A percentile compares a stretch with the other conserved stretches of the same genome.
These are phyloP conservation scores for Ottelia alismoides DNA, from an alignment of 106 monocot genomes.

Conservation along the genomic window DNA sequence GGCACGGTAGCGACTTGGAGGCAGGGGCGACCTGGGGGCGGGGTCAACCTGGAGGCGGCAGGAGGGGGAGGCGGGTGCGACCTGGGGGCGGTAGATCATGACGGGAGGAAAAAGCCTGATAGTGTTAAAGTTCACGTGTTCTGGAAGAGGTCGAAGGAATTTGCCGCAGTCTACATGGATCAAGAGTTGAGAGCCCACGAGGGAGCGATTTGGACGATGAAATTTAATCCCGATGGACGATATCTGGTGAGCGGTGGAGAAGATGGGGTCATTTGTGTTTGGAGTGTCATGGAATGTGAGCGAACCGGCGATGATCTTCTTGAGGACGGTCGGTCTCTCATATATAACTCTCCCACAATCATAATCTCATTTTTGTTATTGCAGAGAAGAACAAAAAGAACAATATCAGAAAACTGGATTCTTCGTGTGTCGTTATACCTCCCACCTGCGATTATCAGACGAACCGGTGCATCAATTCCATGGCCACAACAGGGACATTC, in stretches of 20 bases:
- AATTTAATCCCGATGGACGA: conserved; percentile 56
- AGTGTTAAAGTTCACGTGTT: conserved; percentile 13
- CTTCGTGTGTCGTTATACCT: conserved; percentile 73
- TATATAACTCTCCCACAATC: too few species aligned
- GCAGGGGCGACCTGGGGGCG: too few species aligned
- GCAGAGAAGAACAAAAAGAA: conserved; percentile 14
- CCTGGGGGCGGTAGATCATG: too few species aligned
- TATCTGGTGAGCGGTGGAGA: conserved; percentile 77
- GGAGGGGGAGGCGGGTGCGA: too few species aligned
- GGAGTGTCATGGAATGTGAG: conserved; percentile 63
- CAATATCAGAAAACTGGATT: conserved; percentile 21
- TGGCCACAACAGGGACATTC: conserved; percentile 55
- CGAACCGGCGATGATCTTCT: too few species aligned
- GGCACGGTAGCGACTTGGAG: too few species aligned
- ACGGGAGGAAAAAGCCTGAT: conserved; percentile 12
- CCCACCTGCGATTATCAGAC: conserved; percentile 43
- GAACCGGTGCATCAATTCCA: conserved; percentile 64
- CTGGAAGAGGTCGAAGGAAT: conserved; percentile 47
- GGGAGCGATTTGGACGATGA: conserved; percentile 54
- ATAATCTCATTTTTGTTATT: too few species aligned
- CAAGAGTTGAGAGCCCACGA: conserved; percentile 74
- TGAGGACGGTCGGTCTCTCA: too few species aligned
- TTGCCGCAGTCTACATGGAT: conserved; percentile 37
- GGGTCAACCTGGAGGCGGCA: too few species aligned
- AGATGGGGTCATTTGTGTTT: conserved; percentile 61